These are phyloP conservation scores for Ustilago nuda DNA, from an alignment of 1,284 basidiomycete genomes.

Conservation along the genomic window DNA sequence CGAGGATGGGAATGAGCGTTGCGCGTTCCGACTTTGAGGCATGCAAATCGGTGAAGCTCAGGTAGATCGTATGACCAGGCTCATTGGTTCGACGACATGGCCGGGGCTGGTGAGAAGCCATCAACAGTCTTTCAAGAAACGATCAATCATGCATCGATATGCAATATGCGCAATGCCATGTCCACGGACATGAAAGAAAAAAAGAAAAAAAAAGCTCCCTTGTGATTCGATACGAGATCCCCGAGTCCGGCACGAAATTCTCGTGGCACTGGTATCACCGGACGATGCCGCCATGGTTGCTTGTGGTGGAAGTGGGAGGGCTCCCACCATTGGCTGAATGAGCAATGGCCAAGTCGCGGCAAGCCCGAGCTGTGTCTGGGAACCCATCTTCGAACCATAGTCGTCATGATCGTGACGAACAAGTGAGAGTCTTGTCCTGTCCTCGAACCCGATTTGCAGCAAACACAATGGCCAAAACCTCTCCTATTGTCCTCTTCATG, in stretches of 20 bases:
- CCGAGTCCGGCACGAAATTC: neutral
- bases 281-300: too few relatives aligned
- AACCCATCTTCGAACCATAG: neutral
- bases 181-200: constrained; percentile 4
- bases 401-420: neutral
- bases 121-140: neutral
- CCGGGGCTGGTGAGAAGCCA: neutral
- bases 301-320: too few relatives aligned
- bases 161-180: neutral
- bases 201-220: neutral
- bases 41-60: neutral
- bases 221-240: constrained; percentile 1
- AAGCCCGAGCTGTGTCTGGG: neutral
- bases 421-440: neutral
- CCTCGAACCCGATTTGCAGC: too few relatives aligned
- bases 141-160: neutral
- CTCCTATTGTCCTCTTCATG: neutral
- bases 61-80: neutral
- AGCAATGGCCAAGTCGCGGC: neutral
- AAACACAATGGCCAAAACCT: too few relatives aligned
- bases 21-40: constrained; percentile 8
- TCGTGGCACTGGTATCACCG: neutral
- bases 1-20: neutral
- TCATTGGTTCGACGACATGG: neutral
- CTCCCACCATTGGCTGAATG: neutral